Conservation (phyloP, 2,329 filamentous ascomycete genomes). For the Pseudogymnoascus sp. region DNA sequence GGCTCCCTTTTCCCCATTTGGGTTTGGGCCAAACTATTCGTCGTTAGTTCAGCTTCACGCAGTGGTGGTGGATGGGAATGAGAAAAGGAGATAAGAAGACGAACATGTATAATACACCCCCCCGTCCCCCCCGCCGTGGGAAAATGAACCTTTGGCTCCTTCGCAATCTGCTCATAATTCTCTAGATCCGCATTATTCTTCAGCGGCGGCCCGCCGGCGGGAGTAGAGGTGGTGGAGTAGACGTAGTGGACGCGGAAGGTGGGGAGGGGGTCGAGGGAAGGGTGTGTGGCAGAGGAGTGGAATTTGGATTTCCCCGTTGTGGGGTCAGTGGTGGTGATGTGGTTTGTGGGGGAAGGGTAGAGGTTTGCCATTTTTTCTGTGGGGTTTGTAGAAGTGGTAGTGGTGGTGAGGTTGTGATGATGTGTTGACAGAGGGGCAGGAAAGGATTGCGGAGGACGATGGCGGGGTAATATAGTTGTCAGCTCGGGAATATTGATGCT, state of each 20-base stretch:
- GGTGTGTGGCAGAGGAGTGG: background rate
- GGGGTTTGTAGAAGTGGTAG: background rate
- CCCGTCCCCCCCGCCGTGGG: background rate
- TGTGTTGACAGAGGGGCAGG: background rate
- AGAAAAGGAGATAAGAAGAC: background rate
- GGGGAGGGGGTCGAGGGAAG: background rate
- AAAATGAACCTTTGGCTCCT: background rate
- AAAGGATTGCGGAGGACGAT: too few relatives aligned
- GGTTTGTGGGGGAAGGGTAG: background rate
- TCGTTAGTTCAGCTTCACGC: background rate
- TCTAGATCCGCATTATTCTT: background rate
- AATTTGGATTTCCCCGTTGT: background rate
- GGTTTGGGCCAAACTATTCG: background rate
- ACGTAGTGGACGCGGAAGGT: background rate
- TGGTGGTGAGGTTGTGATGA: background rate
- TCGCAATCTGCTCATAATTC: background rate
- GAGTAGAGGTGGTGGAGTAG: background rate
- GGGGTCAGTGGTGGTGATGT: background rate
- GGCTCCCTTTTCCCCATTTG: slow-evolving; percentile 14
- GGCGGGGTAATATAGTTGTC: background rate
- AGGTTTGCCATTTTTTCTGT: background rate
- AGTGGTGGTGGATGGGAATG: background rate
- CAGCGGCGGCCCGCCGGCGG: background rate
- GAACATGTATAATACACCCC: background rate
- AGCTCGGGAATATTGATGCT: background rate